These are phyloP conservation scores for Scortechinia acanthostroma DNA, from an alignment of 2,329 filamentous ascomycete species.

Conservation along the genomic window DNA sequence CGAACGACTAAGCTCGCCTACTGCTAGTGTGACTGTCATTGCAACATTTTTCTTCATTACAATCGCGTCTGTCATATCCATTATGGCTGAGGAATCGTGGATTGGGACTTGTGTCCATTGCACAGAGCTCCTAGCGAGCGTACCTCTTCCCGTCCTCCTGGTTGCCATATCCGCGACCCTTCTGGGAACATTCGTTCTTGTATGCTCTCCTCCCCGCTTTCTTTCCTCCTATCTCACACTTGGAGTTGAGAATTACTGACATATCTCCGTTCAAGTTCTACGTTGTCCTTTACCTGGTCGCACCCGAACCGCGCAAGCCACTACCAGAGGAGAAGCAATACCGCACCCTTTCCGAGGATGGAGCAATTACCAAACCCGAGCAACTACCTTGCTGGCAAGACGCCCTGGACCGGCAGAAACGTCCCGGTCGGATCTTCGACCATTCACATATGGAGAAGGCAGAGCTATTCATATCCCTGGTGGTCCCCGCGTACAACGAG, in stretches of 20 bases:
- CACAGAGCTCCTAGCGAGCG: neutral
- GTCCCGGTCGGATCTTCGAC: constrained; percentile 24
- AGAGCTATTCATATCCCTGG: constrained; percentile 80
- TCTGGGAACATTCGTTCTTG: neutral
- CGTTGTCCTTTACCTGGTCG: constrained; percentile 64
- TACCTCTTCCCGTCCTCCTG: neutral
- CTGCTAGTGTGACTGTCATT: neutral
- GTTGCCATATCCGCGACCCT: neutral
- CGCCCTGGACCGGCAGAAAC: constrained; percentile 14
- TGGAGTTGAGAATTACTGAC: neutral
- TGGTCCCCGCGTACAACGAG: constrained; percentile 94
- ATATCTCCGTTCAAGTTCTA: constrained; percentile 41
- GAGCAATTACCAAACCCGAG: constrained; percentile 22
- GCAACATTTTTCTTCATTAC: neutral
- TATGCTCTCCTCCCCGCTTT: neutral
- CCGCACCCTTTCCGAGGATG: constrained; percentile 56
- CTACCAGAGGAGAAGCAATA: constrained; percentile 78
- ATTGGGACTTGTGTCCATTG: neutral
- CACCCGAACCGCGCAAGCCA: constrained; percentile 71
- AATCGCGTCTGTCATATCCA: neutral
- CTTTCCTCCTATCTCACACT: neutral
- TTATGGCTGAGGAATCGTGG: neutral
- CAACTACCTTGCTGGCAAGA: constrained; percentile 85
- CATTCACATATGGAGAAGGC: constrained; percentile 61
- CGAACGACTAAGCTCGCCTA: neutral